Conservation (phyloP, 176 grass and related monocot species). For the Pharus latifolius region DNA sequence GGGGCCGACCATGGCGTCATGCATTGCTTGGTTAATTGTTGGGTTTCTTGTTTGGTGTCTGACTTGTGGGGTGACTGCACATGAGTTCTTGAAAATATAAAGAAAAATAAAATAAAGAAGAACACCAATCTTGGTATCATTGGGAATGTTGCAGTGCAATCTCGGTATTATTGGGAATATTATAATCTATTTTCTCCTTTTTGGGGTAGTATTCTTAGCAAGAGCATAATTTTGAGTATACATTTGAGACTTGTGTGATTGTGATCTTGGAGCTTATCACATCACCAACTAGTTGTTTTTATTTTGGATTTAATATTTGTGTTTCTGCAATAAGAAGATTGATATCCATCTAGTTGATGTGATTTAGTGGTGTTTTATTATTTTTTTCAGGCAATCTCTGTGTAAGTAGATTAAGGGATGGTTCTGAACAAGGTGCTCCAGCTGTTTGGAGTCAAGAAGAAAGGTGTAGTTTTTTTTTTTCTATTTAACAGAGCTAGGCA, state of each 20-base stretch:
- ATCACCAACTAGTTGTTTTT: too few species aligned
- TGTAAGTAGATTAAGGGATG: slow-evolving; percentile 12
- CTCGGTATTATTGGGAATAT: too few species aligned
- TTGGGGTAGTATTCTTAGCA: neutral
- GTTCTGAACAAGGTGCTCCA: slow-evolving; percentile 27
- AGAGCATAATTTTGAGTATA: neutral
- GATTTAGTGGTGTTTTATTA: neutral
- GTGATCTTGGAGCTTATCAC: neutral
- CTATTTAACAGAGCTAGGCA: neutral
- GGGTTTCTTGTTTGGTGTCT: neutral
- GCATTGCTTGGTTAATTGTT: slow-evolving; percentile 11
- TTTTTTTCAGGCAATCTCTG: slow-evolving; percentile 1
- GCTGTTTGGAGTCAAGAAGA: slow-evolving; percentile 38
- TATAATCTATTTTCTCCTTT: neutral
- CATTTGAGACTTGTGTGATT: neutral
- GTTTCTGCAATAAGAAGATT: too few species aligned
- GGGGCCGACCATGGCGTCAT: neutral
- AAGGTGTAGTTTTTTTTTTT: slow-evolving; percentile 5
- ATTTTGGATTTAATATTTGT: too few species aligned
- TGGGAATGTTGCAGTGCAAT: too few species aligned
- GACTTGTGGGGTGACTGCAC: neutral
- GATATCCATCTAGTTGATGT: neutral
- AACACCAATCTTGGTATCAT: too few species aligned
- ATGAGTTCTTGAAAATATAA: neutral
- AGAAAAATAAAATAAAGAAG: too few species aligned